Evolutionary conservation across 2,329 filamentous ascomycete species (phyloP).

Genomic region (Neonectria magnoliae): DNA sequence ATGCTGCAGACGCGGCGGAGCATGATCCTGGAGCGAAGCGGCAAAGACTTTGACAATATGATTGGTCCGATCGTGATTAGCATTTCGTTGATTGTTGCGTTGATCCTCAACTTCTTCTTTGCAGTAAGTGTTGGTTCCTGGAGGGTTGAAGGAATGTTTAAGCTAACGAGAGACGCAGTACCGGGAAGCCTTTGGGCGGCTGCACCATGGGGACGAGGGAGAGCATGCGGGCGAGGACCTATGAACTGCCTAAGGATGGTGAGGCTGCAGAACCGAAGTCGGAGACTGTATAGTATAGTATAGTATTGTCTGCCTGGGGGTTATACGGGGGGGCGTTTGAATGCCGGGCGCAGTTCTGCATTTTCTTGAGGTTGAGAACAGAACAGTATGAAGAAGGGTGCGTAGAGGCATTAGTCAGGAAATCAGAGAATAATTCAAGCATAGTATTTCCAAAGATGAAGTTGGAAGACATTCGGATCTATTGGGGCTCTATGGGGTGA

Average conservation of each 20-base stretch:
- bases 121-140: slow-evolving; percentile 66
- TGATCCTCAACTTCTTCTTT: slow-evolving; percentile 89
- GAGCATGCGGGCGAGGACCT: slow-evolving; percentile 44
- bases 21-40: slow-evolving; percentile 87
- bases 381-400: not conserved
- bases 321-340: slow-evolving; percentile 28
- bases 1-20: slow-evolving; percentile 80
- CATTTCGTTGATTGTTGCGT: slow-evolving; percentile 77
- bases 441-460: not conserved
- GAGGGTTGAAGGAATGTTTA: not conserved
- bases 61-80: slow-evolving; percentile 87
- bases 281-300: slow-evolving; percentile 21
- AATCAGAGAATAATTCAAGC: slow-evolving; percentile 9
- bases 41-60: slow-evolving; percentile 92
- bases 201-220: slow-evolving; percentile 33
- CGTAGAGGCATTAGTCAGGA: not conserved
- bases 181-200: slow-evolving; percentile 45
- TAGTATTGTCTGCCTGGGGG: slow-evolving; percentile 7
- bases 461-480: not conserved
- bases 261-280: not conserved
- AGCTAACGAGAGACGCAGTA: slow-evolving; percentile 42
- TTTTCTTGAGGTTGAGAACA: slow-evolving; percentile 6
- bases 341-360: slow-evolving; percentile 27
- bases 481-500: too few relatives aligned
- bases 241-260: slow-evolving; percentile 24